These are phyloP conservation scores for Xylaria sp. DNA, from an alignment of 2,329 filamentous ascomycete genomes.

Conservation along the genomic window DNA sequence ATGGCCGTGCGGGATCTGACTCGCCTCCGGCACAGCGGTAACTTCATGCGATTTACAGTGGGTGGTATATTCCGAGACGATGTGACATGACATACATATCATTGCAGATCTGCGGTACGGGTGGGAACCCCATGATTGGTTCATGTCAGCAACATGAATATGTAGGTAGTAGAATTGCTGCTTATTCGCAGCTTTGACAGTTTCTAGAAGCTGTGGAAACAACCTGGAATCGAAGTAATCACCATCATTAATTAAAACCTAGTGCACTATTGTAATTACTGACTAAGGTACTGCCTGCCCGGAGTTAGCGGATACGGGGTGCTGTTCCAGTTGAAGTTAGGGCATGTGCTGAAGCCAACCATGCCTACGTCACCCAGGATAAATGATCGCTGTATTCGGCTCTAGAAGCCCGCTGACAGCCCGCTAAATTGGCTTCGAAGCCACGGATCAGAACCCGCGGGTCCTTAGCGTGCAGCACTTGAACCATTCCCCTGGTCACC, in stretches of 20 bases:
- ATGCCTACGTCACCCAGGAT: constrained; percentile 33
- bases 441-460: constrained; percentile 25
- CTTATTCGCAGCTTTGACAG: background rate
- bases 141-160: constrained; percentile 1
- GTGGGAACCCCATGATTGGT: constrained; percentile 27
- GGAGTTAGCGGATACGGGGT: background rate
- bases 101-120: constrained; percentile 23
- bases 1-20: constrained; percentile 3
- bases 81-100: constrained; percentile 27
- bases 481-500: background rate
- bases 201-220: constrained; percentile 21
- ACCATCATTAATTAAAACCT: background rate
- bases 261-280: background rate
- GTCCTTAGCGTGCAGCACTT: constrained; percentile 20
- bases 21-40: constrained; percentile 5
- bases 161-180: background rate
- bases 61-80: constrained; percentile 8
- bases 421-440: constrained; percentile 16
- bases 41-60: constrained; percentile 4
- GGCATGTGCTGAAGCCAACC: background rate
- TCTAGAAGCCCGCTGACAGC: background rate
- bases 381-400: constrained; percentile 14
- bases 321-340: too few species aligned
- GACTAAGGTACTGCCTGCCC: too few species aligned
- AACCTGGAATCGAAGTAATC: too few species aligned